phyloP scores from a whole-genome alignment of 257 asterid species.

The Salvia miltiorrhiza region DNA sequence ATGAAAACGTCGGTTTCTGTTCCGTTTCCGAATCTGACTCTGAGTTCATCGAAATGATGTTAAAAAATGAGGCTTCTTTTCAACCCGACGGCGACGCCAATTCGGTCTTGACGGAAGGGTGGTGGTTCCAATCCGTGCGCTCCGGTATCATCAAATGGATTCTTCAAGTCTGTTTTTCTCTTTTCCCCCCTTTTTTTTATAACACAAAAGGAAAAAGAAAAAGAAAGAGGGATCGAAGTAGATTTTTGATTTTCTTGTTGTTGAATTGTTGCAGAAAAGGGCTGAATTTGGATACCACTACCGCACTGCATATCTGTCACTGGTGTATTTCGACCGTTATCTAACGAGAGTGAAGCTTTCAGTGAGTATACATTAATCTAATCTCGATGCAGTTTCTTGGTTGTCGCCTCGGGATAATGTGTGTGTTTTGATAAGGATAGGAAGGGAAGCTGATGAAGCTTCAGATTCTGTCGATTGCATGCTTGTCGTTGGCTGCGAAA shows the following conservation, averaged over 20 bases:
- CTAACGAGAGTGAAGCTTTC: conserved; percentile 25
- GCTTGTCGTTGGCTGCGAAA: conserved; percentile 44
- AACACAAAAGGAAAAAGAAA: not conserved
- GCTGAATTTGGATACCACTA: conserved; percentile 36
- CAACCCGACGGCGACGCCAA: conserved; percentile 3
- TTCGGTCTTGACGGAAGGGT: conserved; percentile 9
- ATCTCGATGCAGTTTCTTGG: not conserved
- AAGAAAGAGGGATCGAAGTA: not conserved
- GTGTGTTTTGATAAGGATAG: conserved; percentile 6
- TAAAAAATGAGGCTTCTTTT: conserved; percentile 20
- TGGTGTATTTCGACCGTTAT: conserved; percentile 41
- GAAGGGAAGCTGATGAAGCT: conserved; percentile 20
- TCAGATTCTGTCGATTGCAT: conserved; percentile 27
- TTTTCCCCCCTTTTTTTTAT: not conserved
- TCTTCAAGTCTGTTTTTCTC: conserved; percentile 30
- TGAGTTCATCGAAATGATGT: conserved; percentile 26
- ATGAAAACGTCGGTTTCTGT: not conserved
- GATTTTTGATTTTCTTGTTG: no score
- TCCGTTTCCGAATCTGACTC: conserved; percentile 28
- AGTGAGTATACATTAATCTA: conserved; percentile 19
- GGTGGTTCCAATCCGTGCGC: conserved; percentile 30
- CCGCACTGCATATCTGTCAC: conserved; percentile 42
- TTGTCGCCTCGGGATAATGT: no score
- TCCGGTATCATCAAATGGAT: conserved; percentile 44
- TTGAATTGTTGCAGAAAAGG: conserved; percentile 38